Base-by-base conservation (phyloP, 345 rosid genomes). In the Anastatica hierochuntica region DNA sequence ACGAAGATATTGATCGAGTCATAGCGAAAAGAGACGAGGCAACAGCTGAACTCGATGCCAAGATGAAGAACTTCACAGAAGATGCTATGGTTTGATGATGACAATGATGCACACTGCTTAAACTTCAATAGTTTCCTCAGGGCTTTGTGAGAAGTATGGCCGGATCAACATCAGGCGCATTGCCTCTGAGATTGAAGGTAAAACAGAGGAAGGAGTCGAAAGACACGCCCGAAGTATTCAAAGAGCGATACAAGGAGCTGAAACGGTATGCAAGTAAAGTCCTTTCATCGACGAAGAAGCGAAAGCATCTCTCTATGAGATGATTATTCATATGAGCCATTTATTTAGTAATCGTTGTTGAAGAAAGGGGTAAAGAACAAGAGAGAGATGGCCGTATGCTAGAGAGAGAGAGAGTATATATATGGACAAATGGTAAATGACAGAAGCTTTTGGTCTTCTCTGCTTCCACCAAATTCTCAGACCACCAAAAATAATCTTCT, bases 21-120 rank as follows among this genome's bases (percentile, higher is more conserved):
- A 80, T 90, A 66, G 98, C 98, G 29, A 90, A 84, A 80, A 96
- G 98, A 74, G 96, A 84, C 70, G 96, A 88, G 66, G 85, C 92
- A 2, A 87, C 94, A 1, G 95, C 95, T 68, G 98, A 85, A 69
- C 96, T 92, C 62, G 97, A 92, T 85, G 95, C 98, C 20, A 92
- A 92, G 76, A 88, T 92, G 97, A 92, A 92, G 76, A 92, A 85
- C 58, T 92, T 92, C 61, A 87, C 92, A 1, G 98, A 90, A 75
- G 98, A 87, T 76, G 98, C 95, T 5, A 90, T 87, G 45, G 83
- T 84, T 90, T 69, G 95, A 90, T 52, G 96, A 87, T 61, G 96
- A 84, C 47, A 83, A 70, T 6, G 87, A 86, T 90, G 95, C 85
- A 33, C 5, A 24, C 27, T 24, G 27, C 3, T 24, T 24, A 24